Evolutionary conservation across 306 rosid genomes (phyloP), one percentile per base, ranked within the genome.

Genomic region (Astragalus membranaceus): DNA sequence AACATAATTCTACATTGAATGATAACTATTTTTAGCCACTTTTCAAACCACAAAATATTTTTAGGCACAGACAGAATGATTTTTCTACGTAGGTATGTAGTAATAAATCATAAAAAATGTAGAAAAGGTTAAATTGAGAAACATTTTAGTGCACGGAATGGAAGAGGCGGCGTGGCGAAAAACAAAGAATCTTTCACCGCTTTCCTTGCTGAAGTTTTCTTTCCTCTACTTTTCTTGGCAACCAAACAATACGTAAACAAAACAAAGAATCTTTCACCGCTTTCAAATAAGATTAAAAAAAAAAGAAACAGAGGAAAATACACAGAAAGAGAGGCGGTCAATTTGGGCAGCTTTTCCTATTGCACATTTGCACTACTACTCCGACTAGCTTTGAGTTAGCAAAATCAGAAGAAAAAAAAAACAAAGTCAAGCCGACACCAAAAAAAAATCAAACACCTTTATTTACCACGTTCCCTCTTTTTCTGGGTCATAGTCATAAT

Each of bases 401-500:
- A 30, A 57, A 46, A 17, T 42, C 17, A 66, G 15, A 33, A 1
- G 17, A 20, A 11, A 54, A 63, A 72, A 30, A n/a, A 17, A 73
- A 8, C 2, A 78, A 78, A 73, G 67, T 53, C 67, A 64, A 57
- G 55, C 77, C 65, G 73, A 77, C 60, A 35, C 61, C 42, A 8
- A 32, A 36, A 72, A 55, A 79, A 8, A 5, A 5, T 46, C 70
- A 51, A 50, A 70, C 56, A 41, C 32, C 67, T 69, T 36, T 69
- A 46, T 69, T 36, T 69, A 46, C 41, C 86, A 74, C 69, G 72
- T 74, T 66, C 75, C 53, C 72, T 70, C 52, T 61, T 52, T 49
- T 15, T 69, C 50, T 68, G 3, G 5, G 74, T 23, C 44, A 77
- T 63, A 48, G 77, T 73, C 79, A 77, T 69, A 54, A 68, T 73